Evolutionary conservation across 2,329 filamentous ascomycete genomes (phyloP).

Genomic region (Monosporascus cannonballus): DNA sequence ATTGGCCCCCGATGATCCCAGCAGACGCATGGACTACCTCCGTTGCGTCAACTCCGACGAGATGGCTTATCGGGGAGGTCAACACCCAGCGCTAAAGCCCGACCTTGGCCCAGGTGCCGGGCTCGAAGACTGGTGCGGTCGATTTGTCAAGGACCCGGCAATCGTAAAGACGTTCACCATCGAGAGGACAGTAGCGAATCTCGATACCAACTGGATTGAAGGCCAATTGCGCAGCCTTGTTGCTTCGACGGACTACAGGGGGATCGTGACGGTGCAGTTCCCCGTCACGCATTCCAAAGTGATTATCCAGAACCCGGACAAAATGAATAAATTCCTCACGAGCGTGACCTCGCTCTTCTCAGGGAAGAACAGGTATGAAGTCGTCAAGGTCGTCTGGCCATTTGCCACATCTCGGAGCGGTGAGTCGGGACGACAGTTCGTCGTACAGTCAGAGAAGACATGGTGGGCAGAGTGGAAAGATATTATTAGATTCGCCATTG

Average conservation of each 20-base stretch:
- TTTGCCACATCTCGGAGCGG: conserved; percentile 44
- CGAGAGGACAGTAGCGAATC: conserved; percentile 47
- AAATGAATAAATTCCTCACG: conserved; percentile 48
- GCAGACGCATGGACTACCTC: conserved; percentile 45
- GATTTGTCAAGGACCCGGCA: conserved; percentile 39
- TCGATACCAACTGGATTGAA: conserved; percentile 49
- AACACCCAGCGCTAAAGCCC: conserved; percentile 35
- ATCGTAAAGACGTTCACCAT: conserved; percentile 43
- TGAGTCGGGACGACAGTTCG: conserved; percentile 37
- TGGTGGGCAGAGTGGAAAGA: conserved; percentile 51
- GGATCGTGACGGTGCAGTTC: conserved; percentile 42
- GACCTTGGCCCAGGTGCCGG: conserved; percentile 33
- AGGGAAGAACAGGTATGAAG: conserved; percentile 49
- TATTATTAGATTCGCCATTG: conserved; percentile 32
- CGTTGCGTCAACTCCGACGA: conserved; percentile 44
- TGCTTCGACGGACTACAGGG: conserved; percentile 43
- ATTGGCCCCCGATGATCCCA: conserved; percentile 40
- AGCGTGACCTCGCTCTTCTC: conserved; percentile 45
- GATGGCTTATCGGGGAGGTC: conserved; percentile 42
- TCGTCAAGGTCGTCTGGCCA: conserved; percentile 51
- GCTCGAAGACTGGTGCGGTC: conserved; percentile 43
- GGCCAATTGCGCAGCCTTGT: conserved; percentile 47
- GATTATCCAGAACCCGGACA: conserved; percentile 44
- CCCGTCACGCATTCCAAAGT: conserved; percentile 44
- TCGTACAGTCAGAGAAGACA: conserved; percentile 49